Conservation (phyloP, 495 filamentous ascomycete genomes). For the Penicillium silybi region DNA sequence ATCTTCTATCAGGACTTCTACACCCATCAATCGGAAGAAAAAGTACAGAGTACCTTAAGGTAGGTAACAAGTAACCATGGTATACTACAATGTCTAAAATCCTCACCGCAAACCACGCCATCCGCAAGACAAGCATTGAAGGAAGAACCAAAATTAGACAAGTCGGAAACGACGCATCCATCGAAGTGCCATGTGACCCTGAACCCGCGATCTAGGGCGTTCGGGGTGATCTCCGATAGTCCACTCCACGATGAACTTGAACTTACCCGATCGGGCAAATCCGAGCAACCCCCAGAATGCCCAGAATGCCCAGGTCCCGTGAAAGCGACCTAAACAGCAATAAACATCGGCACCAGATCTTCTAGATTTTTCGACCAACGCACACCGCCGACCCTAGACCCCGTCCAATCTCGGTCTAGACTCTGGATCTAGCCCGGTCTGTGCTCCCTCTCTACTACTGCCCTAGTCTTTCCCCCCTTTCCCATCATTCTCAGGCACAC, state of each 20-base stretch:
- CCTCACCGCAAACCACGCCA: background rate
- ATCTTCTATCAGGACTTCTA: background rate
- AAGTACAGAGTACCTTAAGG: background rate
- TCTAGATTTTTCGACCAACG: constrained; percentile 10
- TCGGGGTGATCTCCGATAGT: background rate
- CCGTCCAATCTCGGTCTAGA: background rate
- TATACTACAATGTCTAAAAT: background rate
- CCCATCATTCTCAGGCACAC: background rate
- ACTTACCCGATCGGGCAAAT: constrained; percentile 21
- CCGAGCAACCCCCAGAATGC: constrained; percentile 11
- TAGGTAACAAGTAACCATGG: too few relatives aligned
- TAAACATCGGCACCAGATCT: constrained; percentile 11
- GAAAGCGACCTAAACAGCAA: constrained; percentile 12
- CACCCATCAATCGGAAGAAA: background rate
- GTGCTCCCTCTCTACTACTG: background rate
- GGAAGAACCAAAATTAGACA: background rate
- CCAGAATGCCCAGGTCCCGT: too few relatives aligned
- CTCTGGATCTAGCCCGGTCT: background rate
- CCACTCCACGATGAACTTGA: background rate
- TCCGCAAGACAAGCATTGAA: background rate
- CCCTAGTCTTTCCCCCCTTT: background rate
- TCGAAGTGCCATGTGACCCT: constrained; percentile 9
- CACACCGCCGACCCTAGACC: background rate
- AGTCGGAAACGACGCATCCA: background rate
- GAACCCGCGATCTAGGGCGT: background rate